Conservation (phyloP, 1,139 yeast species). For the Kodamaea sp. region DNA sequence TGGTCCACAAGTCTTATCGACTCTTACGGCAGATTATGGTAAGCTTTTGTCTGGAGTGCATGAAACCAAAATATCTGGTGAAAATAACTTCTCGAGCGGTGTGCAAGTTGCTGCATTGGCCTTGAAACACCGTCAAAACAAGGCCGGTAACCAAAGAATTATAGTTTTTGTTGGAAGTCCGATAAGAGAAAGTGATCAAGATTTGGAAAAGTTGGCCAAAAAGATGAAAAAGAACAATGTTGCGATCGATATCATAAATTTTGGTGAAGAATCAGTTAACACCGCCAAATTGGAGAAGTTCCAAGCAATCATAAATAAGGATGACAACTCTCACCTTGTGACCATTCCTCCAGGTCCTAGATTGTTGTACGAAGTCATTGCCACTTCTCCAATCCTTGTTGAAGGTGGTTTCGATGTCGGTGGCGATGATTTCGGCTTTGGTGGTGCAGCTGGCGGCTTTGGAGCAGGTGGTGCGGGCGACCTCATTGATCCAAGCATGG, state of each 20-base stretch:
- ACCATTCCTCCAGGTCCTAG: slow-evolving; percentile 89
- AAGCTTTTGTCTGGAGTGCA: slow-evolving; percentile 85
- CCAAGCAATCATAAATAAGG: slow-evolving; percentile 67
- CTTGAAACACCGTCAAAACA: slow-evolving; percentile 92
- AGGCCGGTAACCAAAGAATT: slow-evolving; percentile 86
- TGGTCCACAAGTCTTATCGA: slow-evolving; percentile 80
- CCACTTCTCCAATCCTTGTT: slow-evolving; percentile 63
- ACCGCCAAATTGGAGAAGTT: slow-evolving; percentile 79
- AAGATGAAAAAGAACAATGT: slow-evolving; percentile 91
- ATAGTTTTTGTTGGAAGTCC: slow-evolving; percentile 91
- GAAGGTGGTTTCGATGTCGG: slow-evolving; percentile 52
- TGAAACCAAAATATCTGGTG: slow-evolving; percentile 72
- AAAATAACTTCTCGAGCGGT: slow-evolving; percentile 70
- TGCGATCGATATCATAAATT: slow-evolving; percentile 85
- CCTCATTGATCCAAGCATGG: slow-evolving; percentile 86
- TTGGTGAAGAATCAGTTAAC: slow-evolving; percentile 84
- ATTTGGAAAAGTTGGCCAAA: slow-evolving; percentile 81
- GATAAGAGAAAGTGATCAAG: slow-evolving; percentile 63
- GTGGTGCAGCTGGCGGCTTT: slow-evolving; percentile 44
- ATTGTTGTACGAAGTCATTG: slow-evolving; percentile 68
- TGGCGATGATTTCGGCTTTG: slow-evolving; percentile 33
- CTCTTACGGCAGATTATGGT: slow-evolving; percentile 85
- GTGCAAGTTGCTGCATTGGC: slow-evolving; percentile 97
- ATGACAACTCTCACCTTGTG: slow-evolving; percentile 80
- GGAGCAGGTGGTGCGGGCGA: slow-evolving; percentile 52